phyloP scores from a whole-genome alignment of 129 eudicot species.

The Centaurea solstitialis region DNA sequence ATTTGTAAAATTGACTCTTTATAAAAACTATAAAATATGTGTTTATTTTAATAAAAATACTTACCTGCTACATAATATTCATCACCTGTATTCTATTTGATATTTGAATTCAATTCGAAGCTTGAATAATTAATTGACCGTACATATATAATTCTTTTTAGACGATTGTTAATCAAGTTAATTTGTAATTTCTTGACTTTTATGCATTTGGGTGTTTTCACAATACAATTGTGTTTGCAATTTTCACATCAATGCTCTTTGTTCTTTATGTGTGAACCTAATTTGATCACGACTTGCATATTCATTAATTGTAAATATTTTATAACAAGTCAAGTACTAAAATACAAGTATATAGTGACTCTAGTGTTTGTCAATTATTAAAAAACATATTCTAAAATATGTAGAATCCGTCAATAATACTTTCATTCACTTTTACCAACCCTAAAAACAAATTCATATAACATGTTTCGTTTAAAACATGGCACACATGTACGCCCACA shows the following conservation, averaged over 20 bases:
- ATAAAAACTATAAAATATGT: no score
- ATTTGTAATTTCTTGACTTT: neutral
- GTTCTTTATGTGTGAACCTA: neutral
- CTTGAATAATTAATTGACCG: no score
- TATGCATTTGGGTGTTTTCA: neutral
- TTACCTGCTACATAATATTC: no score
- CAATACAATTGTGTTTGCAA: no score
- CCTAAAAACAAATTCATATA: neutral
- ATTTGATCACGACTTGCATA: neutral
- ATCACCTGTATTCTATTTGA: no score
- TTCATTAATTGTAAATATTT: no score
- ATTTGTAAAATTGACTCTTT: no score
- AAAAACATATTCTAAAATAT: neutral
- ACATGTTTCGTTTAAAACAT: no score
- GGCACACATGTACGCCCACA: no score
- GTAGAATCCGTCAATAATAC: neutral
- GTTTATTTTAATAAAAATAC: no score
- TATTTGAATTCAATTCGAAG: no score
- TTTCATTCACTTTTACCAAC: neutral
- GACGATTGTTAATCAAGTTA: neutral
- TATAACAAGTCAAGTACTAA: neutral
- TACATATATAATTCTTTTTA: no score
- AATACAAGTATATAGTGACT: neutral
- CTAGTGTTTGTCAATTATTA: neutral
- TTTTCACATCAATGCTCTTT: neutral